Percentiles rank a stretch among this genome's conserved stretches.
These are phyloP conservation scores for Scheffersomyces lignosus DNA, from an alignment of 805 yeast species.

Conservation along the genomic window DNA sequence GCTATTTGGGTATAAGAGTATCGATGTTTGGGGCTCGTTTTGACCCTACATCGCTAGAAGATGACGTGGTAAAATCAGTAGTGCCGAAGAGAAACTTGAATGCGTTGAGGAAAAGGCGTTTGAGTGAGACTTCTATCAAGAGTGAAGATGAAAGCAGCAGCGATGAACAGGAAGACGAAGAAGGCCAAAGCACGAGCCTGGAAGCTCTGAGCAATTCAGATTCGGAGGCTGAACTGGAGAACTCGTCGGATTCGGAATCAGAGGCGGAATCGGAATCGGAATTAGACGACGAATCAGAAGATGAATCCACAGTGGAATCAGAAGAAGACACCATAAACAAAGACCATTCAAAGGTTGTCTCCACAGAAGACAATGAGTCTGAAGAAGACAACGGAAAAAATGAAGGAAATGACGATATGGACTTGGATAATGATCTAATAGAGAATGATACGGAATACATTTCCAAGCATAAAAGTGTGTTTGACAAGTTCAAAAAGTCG, in stretches of 20 bases:
- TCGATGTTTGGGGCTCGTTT: conserved; percentile 66
- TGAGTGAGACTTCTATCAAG: conserved; percentile 7
- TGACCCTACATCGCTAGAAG: conserved; percentile 42
- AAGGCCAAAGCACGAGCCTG: conserved; percentile 1
- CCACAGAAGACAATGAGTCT: conserved; percentile 7
- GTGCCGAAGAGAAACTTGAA: conserved; percentile 8
- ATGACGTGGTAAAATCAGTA: background rate
- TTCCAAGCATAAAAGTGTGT: conserved; percentile 22
- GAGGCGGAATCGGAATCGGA: too few relatives aligned
- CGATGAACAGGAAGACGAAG: conserved; percentile 5
- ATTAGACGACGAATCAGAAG: conserved; percentile 8
- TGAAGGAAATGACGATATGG: conserved; percentile 10
- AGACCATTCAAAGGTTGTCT: conserved; percentile 17
- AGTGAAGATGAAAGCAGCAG: conserved; percentile 4
- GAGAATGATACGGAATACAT: conserved; percentile 13
- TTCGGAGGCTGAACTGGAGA: too few relatives aligned
- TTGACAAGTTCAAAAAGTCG: conserved; percentile 18
- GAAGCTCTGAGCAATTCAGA: background rate
- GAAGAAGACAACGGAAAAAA: conserved; percentile 17
- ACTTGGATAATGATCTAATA: conserved; percentile 12
- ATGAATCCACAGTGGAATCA: conserved; percentile 5
- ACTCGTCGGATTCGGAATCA: too few relatives aligned
- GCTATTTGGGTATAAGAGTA: background rate
- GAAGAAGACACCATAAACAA: conserved; percentile 4
- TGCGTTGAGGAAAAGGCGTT: conserved; percentile 18